phyloP scores from a whole-genome alignment of 257 asterid species.

The Paulownia fortunei region DNA sequence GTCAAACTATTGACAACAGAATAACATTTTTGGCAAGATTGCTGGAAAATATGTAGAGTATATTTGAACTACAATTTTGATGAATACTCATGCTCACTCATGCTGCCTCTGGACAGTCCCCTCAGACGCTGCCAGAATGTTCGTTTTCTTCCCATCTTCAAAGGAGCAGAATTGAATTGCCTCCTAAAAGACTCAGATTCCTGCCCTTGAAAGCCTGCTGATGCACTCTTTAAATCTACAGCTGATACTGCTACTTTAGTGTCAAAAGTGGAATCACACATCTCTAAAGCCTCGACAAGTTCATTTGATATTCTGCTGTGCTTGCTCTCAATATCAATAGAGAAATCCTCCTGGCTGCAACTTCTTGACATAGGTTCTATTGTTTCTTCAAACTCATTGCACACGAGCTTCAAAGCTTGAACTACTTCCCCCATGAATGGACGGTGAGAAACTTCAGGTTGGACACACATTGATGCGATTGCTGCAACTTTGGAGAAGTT shows the following conservation, averaged over 20 bases:
- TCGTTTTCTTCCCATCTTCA: slow-evolving; percentile 55
- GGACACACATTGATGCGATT: slow-evolving; percentile 97
- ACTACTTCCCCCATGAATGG: slow-evolving; percentile 99
- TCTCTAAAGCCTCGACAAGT: slow-evolving; percentile 46
- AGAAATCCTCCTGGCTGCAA: slow-evolving; percentile 66
- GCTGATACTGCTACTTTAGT: slow-evolving; percentile 47
- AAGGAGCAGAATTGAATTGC: slow-evolving; percentile 83
- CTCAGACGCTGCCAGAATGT: slow-evolving; percentile 75
- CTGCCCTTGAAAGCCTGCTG: slow-evolving; percentile 45
- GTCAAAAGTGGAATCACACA: slow-evolving; percentile 42
- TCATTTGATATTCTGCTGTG: slow-evolving; percentile 48
- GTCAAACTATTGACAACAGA: neutral
- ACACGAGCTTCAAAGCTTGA: slow-evolving; percentile 89
- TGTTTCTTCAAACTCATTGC: slow-evolving; percentile 76
- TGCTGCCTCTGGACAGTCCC: slow-evolving; percentile 73
- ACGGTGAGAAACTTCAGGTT: slow-evolving; percentile 92
- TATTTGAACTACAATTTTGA: slow-evolving; percentile 30
- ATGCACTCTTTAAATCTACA: slow-evolving; percentile 50
- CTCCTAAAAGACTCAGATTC: slow-evolving; percentile 81
- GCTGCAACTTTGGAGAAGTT: slow-evolving; percentile 74
- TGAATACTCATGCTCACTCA: slow-evolving; percentile 74
- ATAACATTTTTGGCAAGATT: neutral
- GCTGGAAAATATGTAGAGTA: neutral
- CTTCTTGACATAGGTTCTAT: slow-evolving; percentile 58
- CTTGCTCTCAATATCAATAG: slow-evolving; percentile 46